These are phyloP conservation scores for Penicillium sp. DNA, from an alignment of 2,329 filamentous ascomycete genomes.

Conservation along the genomic window DNA sequence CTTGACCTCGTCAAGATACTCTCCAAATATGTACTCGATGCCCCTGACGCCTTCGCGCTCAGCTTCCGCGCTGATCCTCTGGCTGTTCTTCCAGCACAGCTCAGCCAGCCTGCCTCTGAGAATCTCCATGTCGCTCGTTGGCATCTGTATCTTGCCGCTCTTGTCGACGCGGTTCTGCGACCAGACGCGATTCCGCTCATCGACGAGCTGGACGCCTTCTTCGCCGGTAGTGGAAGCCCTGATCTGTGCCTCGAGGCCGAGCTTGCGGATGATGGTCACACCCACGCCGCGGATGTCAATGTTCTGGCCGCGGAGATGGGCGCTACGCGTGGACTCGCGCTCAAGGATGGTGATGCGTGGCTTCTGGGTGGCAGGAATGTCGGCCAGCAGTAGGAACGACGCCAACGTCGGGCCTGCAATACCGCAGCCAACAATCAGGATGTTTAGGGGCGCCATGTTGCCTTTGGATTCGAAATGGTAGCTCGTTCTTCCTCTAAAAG, in stretches of 20 bases:
- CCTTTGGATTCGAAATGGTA: too few relatives aligned
- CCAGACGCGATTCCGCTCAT: background rate
- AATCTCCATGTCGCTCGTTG: slow-evolving; percentile 6
- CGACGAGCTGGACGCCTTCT: slow-evolving; percentile 1
- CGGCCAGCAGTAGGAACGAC: background rate
- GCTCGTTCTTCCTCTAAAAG: too few relatives aligned
- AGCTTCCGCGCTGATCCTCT: background rate
- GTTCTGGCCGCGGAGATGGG: slow-evolving; percentile 1
- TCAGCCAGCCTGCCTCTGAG: slow-evolving; percentile 2
- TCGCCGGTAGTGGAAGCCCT: background rate
- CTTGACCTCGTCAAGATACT: background rate
- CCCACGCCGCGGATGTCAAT: background rate
- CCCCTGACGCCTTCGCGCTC: background rate
- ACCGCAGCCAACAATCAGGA: slow-evolving; percentile 1
- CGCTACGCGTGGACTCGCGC: background rate
- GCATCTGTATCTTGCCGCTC: slow-evolving; percentile 2
- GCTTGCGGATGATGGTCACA: slow-evolving; percentile 6
- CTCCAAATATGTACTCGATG: slow-evolving; percentile 1
- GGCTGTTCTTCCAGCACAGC: background rate
- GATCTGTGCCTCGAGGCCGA: background rate
- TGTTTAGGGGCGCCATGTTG: background rate
- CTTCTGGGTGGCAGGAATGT: background rate
- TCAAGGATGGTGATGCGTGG: slow-evolving; percentile 1
- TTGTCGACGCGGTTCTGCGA: background rate
- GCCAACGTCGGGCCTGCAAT: slow-evolving; percentile 4